Evolutionary conservation across 108 stramenopile genomes (phyloP).

Genomic region (Chaetoceros muelleri): DNA sequence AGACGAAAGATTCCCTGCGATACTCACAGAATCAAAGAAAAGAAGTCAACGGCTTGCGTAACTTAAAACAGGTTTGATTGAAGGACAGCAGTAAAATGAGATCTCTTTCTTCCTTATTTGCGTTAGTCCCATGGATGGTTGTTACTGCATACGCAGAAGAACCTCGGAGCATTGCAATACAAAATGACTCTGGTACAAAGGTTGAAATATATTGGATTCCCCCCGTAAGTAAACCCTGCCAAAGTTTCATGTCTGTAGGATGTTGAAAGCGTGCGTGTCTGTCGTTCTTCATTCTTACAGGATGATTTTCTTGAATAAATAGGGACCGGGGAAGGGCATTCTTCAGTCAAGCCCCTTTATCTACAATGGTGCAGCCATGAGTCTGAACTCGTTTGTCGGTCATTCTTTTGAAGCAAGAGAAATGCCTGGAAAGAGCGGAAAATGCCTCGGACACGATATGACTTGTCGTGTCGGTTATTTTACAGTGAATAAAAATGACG

Average conservation of each 20-base stretch:
- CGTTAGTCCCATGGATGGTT: too few relatives aligned
- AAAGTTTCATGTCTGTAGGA: too few relatives aligned
- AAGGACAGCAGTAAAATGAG: too few relatives aligned
- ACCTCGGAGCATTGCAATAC: slow-evolving; percentile 17
- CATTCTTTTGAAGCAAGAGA: slow-evolving; percentile 71
- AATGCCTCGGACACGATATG: slow-evolving; percentile 33
- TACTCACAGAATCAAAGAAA: too few relatives aligned
- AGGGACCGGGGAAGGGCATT: slow-evolving; percentile 18
- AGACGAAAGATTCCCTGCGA: too few relatives aligned
- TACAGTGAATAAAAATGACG: slow-evolving; percentile 43
- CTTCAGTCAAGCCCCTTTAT: slow-evolving; percentile 33
- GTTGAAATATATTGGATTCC: slow-evolving; percentile 61
- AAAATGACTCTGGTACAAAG: slow-evolving; percentile 35
- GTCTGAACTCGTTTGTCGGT: slow-evolving; percentile 51
- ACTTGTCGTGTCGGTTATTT: slow-evolving; percentile 39
- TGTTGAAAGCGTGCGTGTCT: too few relatives aligned
- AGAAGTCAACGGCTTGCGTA: too few relatives aligned
- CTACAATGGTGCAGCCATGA: slow-evolving; percentile 17
- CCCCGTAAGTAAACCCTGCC: slow-evolving; percentile 30
- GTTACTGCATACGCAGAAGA: too few relatives aligned
- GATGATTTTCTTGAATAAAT: background rate
- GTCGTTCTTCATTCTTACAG: too few relatives aligned
- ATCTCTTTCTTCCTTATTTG: too few relatives aligned
- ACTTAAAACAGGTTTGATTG: too few relatives aligned
- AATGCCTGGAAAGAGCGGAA: slow-evolving; percentile 38